Evolutionary conservation across 1,284 basidiomycete species (phyloP).

Genomic region (Fomitopsis schrenkii): DNA sequence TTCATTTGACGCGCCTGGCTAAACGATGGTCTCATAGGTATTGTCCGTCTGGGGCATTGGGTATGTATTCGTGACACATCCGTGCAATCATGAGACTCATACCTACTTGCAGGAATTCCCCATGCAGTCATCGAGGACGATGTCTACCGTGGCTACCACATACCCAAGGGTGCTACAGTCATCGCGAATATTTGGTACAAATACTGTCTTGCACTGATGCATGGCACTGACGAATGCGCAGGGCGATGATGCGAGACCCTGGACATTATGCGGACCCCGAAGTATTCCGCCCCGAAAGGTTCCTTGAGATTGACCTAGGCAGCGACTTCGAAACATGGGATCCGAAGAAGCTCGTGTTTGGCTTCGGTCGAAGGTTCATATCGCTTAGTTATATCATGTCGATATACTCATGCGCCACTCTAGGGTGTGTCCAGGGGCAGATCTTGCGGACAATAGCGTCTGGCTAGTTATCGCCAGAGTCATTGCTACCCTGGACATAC

Average conservation of each 20-base stretch:
- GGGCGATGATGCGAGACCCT: slow-evolving; percentile 28
- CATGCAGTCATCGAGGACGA: neutral
- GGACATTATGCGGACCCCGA: slow-evolving; percentile 23
- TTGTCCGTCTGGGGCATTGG: neutral
- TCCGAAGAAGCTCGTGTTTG: slow-evolving; percentile 25
- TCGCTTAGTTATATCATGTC: neutral
- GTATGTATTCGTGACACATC: neutral
- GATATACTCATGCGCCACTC: neutral
- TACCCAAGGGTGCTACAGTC: slow-evolving; percentile 15
- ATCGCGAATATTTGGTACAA: slow-evolving; percentile 44
- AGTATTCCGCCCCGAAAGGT: slow-evolving; percentile 28
- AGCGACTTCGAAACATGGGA: slow-evolving; percentile 18
- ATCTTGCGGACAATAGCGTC: slow-evolving; percentile 21
- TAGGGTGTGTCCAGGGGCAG: slow-evolving; percentile 23
- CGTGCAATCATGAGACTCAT: too few species aligned
- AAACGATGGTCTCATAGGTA: neutral
- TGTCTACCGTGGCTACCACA: neutral
- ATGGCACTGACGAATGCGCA: slow-evolving; percentile 4
- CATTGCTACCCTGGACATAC: slow-evolving; percentile 13
- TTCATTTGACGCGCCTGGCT: too few species aligned
- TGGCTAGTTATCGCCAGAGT: slow-evolving; percentile 19
- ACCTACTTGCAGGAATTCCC: neutral
- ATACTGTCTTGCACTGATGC: neutral
- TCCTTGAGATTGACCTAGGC: slow-evolving; percentile 18
- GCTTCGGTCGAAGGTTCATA: slow-evolving; percentile 34